A percentile compares a stretch with the other conserved stretches of the same genome.
Conservation (phyloP, 176 grass and related monocot species). For the Tuctoria greenei region DNA sequence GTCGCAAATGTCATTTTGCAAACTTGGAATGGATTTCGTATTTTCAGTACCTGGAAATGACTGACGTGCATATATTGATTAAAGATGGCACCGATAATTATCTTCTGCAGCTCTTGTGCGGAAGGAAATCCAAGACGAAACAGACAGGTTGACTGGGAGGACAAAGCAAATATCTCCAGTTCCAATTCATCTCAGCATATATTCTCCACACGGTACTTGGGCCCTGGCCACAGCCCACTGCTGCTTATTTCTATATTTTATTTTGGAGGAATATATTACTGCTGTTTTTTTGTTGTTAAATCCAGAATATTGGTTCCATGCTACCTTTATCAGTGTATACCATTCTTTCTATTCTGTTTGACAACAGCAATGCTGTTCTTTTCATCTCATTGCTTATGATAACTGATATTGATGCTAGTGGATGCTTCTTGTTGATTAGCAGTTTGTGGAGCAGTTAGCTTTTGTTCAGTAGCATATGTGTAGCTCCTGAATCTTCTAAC, state of each 20-base stretch:
- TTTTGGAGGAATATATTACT: neutral
- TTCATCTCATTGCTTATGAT: neutral
- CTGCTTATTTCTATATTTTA: neutral
- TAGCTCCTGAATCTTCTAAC: constrained; percentile 17
- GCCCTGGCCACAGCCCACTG: neutral
- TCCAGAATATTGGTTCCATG: neutral
- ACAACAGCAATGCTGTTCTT: constrained; percentile 18
- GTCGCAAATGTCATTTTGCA: neutral
- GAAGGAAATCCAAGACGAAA: constrained; percentile 96
- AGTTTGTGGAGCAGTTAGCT: neutral
- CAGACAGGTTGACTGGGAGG: constrained; percentile 77
- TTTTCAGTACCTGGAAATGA: constrained; percentile 14
- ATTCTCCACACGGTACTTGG: constrained; percentile 68
- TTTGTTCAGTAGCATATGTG: neutral
- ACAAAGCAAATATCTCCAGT: constrained; percentile 86
- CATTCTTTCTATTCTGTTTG: constrained; percentile 1
- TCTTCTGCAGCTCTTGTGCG: constrained; percentile 66
- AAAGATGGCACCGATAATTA: constrained; percentile 2
- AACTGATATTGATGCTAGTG: neutral
- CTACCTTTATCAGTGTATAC: neutral
- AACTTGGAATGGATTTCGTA: neutral
- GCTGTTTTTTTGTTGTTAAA: neutral
- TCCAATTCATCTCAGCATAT: constrained; percentile 99
- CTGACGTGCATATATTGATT: constrained; percentile 1
- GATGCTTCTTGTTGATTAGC: neutral